Percentiles rank a stretch among this genome's conserved stretches.
Conservation (phyloP, 768 basidiomycete genomes). For the Mycena leptocephala region DNA sequence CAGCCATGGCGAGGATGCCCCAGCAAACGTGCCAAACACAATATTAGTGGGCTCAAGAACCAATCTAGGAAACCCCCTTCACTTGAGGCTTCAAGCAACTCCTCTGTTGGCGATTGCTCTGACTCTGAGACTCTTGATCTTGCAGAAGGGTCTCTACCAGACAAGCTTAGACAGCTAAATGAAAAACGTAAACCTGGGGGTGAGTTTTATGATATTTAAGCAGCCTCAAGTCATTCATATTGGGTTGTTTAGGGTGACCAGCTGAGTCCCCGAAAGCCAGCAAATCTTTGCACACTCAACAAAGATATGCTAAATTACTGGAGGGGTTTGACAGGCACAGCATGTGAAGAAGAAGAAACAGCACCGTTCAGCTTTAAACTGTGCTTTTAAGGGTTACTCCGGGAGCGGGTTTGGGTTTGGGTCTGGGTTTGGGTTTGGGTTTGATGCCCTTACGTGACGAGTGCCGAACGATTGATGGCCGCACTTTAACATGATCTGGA, state of each 20-base stretch:
- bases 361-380: too few relatives aligned
- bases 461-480: too few relatives aligned
- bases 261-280: neutral
- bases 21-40: constrained; percentile 2
- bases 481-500: too few relatives aligned
- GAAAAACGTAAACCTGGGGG: constrained; percentile 1
- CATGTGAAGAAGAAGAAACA: too few relatives aligned
- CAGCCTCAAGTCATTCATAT: neutral
- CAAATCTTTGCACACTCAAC: neutral
- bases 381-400: too few relatives aligned
- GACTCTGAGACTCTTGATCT: neutral
- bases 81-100: neutral
- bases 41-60: too few relatives aligned
- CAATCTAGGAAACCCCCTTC: neutral
- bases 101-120: neutral
- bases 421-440: too few relatives aligned
- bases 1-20: neutral
- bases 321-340: too few relatives aligned
- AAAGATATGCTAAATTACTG: neutral
- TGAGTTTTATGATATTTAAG: neutral
- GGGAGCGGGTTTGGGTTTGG: too few relatives aligned
- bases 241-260: neutral
- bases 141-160: neutral
- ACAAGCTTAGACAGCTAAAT: neutral
- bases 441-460: too few relatives aligned